Base-by-base conservation (phyloP, 2,329 filamentous ascomycete genomes). In the Penicillium sp. region DNA sequence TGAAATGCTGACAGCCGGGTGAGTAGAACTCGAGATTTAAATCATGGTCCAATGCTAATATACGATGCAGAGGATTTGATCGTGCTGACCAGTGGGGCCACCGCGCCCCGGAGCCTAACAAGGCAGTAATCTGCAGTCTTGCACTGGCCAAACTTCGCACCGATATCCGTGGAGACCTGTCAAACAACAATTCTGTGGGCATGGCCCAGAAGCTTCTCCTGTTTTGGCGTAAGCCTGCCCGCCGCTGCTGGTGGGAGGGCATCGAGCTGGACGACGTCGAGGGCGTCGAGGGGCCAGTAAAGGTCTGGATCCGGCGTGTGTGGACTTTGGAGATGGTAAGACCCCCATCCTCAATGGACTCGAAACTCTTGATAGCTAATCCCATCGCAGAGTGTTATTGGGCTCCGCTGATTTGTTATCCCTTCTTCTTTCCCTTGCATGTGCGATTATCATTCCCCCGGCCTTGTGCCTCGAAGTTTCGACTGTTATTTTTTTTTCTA, bases 1-100 rank as follows among this genome's bases (percentile, higher is more conserved):
- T 70, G 94, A 99, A 80, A 99, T 99, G 94, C 78, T 99, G 77
- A 99, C 94, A 54, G 94, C 94, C 72, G 94, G 93, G 93, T 97
- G 82, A 78, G 89, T 49, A 48, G 3, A 19, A 31, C 19, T 6
- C 4, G 1, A 13, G 31, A 1, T n/a, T 31, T 17, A 7, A 41
- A 38, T 17, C 10, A 39, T 19, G 23, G 15, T 53, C 48, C 25
- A 21, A 35, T 39, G 35, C 62, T 67, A 66, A 66, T 66, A 33
- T 29, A 23, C 55, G 38, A 49, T 47, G 10, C 66, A 97, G 94
- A 66, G 94, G 94, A 38, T 99, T 99, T 79, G 93, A 97, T 73
- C 91, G 96, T 70, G 90, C 97, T 63, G 94, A 99, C 73, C 83
- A 81, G 62, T 99, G 94, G 94, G 94, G 94, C 35, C 93, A 99